A percentile compares a stretch with the other conserved stretches of the same genome.
Evolutionary conservation across 176 grass and related monocot genomes (phyloP).

Genomic region (Microstegium vimineum): DNA sequence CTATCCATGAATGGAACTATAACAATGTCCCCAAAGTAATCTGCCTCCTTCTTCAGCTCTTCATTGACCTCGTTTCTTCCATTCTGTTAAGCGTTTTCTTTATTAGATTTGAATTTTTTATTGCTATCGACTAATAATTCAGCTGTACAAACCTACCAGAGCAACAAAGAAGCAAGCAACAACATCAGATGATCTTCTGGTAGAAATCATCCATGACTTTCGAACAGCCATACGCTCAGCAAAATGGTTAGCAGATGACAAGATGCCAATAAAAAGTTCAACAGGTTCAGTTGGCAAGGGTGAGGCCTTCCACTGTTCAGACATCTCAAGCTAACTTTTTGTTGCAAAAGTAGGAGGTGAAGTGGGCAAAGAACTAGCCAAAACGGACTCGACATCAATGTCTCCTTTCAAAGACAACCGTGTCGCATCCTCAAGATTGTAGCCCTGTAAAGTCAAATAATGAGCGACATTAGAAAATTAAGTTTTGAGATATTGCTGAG

Average conservation of each 20-base stretch:
- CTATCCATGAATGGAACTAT: constrained; percentile 55
- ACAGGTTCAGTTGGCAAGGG: constrained; percentile 29
- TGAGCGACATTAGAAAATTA: neutral
- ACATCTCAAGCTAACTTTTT: constrained; percentile 38
- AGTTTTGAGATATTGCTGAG: neutral
- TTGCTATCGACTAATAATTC: neutral
- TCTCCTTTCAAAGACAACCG: constrained; percentile 41
- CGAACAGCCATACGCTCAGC: constrained; percentile 51
- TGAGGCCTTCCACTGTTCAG: constrained; percentile 27
- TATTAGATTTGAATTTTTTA: constrained; percentile 3
- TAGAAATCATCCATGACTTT: constrained; percentile 51
- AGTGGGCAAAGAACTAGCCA: constrained; percentile 24
- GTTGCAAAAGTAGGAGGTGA: constrained; percentile 39
- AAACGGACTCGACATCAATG: constrained; percentile 30
- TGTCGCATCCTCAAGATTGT: constrained; percentile 44
- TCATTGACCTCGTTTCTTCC: constrained; percentile 33
- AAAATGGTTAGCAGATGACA: constrained; percentile 44
- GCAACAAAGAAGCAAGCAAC: constrained; percentile 52
- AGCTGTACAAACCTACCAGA: constrained; percentile 20
- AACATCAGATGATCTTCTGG: constrained; percentile 36
- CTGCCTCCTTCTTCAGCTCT: constrained; percentile 48
- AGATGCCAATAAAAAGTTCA: constrained; percentile 48
- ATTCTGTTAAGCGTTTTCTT: neutral
- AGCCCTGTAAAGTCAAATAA: neutral
- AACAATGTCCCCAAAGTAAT: constrained; percentile 50